Conservation (phyloP, 768 basidiomycete genomes). For the Lentinula aciculospora region DNA sequence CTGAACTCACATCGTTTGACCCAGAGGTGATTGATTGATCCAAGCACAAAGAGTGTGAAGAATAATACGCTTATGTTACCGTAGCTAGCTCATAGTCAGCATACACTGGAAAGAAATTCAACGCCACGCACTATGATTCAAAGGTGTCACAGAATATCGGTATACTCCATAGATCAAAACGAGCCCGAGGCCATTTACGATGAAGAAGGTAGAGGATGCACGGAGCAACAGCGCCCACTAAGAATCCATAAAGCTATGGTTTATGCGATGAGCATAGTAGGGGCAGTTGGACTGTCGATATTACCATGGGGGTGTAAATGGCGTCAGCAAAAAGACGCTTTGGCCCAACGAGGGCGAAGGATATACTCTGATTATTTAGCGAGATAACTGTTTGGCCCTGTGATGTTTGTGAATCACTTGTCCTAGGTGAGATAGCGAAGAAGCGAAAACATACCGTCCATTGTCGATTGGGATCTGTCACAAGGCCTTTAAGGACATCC, state of each 20-base stretch:
- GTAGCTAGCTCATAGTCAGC: slow-evolving; percentile 9
- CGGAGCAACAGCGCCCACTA: slow-evolving; percentile 16
- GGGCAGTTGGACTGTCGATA: too few species aligned
- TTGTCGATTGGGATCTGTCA: slow-evolving; percentile 18
- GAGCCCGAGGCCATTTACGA: slow-evolving; percentile 14
- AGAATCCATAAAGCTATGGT: slow-evolving; percentile 17
- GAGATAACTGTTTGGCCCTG: slow-evolving; percentile 20
- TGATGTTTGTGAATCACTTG: too few species aligned
- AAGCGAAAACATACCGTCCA: slow-evolving; percentile 15
- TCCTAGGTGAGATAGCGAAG: not conserved
- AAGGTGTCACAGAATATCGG: slow-evolving; percentile 18
- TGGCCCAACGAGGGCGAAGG: slow-evolving; percentile 19
- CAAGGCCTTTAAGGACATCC: slow-evolving; percentile 12
- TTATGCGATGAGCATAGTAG: not conserved
- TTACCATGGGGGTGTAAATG: slow-evolving; percentile 17
- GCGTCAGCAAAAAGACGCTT: slow-evolving; percentile 17
- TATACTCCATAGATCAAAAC: slow-evolving; percentile 17
- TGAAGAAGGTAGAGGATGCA: slow-evolving; percentile 16
- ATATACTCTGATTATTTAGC: slow-evolving; percentile 19
- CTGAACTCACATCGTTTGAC: slow-evolving; percentile 17
- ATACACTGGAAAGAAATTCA: not conserved
- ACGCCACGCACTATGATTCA: slow-evolving; percentile 10
- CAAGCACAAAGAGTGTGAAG: slow-evolving; percentile 18
- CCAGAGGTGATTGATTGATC: slow-evolving; percentile 18
- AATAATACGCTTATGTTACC: slow-evolving; percentile 16